A percentile compares a stretch with the other conserved stretches of the same genome.
Evolutionary conservation across 2,329 filamentous ascomycete genomes (phyloP).

Genomic region (Curvularia verruculosa): DNA sequence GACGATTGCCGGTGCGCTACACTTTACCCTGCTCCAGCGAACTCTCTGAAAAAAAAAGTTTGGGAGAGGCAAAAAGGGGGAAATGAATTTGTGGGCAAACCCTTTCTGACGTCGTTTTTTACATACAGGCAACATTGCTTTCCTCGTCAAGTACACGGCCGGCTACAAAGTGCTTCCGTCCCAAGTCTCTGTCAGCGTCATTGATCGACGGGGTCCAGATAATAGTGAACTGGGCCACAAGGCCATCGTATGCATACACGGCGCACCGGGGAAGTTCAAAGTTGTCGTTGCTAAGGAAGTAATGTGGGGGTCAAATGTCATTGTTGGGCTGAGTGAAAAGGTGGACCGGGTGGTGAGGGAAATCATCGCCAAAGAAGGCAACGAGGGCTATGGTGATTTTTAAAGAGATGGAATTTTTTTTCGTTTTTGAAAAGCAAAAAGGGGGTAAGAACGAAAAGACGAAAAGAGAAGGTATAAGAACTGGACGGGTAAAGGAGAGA

Average conservation of each 20-base stretch:
- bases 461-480: background rate
- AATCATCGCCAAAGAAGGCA: slow-evolving; percentile 1
- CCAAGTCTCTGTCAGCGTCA: slow-evolving; percentile 7
- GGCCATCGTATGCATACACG: slow-evolving; percentile 10
- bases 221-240: slow-evolving; percentile 10
- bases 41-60: no score
- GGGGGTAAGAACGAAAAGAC: background rate
- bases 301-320: slow-evolving; percentile 2
- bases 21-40: background rate
- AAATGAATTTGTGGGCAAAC: background rate
- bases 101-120: background rate
- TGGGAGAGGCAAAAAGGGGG: background rate
- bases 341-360: slow-evolving; percentile 7
- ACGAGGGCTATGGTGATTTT: slow-evolving; percentile 7
- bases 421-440: background rate
- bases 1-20: slow-evolving; percentile 5
- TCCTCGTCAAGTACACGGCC: slow-evolving; percentile 12
- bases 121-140: slow-evolving; percentile 10
- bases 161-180: slow-evolving; percentile 1
- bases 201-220: slow-evolving; percentile 8
- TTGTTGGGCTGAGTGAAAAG: slow-evolving; percentile 10
- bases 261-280: slow-evolving; percentile 6
- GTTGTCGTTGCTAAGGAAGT: slow-evolving; percentile 9
- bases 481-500: background rate
- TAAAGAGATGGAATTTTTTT: background rate